Percentiles rank a stretch among this genome's conserved stretches.
These are phyloP conservation scores for Fusarium hostae DNA, from an alignment of 2,329 filamentous ascomycete genomes.

Conservation along the genomic window DNA sequence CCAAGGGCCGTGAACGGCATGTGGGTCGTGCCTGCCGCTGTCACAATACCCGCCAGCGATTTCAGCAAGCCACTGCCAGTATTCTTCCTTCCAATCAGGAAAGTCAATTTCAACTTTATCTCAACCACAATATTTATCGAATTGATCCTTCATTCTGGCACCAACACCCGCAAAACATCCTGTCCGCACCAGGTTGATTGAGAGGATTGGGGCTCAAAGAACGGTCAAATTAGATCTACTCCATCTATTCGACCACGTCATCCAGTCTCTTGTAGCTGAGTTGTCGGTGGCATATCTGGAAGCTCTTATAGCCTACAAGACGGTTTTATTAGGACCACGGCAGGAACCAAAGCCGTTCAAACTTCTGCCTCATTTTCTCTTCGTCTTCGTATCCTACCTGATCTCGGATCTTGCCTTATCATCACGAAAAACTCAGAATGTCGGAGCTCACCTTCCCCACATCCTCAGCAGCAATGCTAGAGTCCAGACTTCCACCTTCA, in stretches of 20 bases:
- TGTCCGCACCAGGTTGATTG: background rate
- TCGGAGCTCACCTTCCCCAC: conserved; percentile 50
- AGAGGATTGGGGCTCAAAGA: background rate
- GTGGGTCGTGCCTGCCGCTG: conserved; percentile 25
- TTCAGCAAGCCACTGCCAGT: conserved; percentile 6
- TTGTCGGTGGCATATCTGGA: conserved; percentile 32
- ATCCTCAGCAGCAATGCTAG: conserved; percentile 47
- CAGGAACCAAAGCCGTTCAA: background rate
- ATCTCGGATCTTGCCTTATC: background rate
- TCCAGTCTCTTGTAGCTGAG: background rate
- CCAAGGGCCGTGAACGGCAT: background rate
- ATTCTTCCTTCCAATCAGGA: conserved; percentile 8
- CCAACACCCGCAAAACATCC: too few relatives aligned
- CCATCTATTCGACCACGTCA: background rate
- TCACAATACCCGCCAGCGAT: background rate
- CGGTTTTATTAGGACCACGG: background rate
- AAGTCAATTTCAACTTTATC: conserved; percentile 37
- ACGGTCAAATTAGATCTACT: background rate
- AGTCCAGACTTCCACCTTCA: conserved; percentile 48
- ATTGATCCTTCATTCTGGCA: background rate
- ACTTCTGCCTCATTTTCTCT: background rate
- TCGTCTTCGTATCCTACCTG: background rate
- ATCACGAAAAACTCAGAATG: conserved; percentile 40
- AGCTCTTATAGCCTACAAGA: background rate
- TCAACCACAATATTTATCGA: background rate